Conservation (phyloP, 164 flowering plant species). For the Saururus chinensis region DNA sequence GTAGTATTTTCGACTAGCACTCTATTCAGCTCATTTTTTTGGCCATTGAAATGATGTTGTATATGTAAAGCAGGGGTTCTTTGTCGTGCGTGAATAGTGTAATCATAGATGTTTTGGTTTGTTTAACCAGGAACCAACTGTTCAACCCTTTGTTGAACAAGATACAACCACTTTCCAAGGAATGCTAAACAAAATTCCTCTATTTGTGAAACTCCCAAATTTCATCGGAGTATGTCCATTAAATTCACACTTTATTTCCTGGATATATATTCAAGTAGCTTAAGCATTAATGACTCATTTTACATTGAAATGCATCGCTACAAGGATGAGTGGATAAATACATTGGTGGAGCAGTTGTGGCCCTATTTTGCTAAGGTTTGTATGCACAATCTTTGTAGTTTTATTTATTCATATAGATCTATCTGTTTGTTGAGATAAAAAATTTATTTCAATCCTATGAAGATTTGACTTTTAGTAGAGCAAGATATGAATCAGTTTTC, state of each 20-base stretch:
- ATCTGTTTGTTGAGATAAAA: too few species aligned
- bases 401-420: too few species aligned
- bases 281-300: constrained; percentile 4
- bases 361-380: constrained; percentile 86
- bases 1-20: too few species aligned
- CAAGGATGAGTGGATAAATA: constrained; percentile 98
- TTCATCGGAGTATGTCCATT: constrained; percentile 67
- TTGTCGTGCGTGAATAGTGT: too few species aligned
- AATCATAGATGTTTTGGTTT: not conserved
- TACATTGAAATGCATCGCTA: not conserved
- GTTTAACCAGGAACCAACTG: constrained; percentile 45
- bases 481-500: not conserved
- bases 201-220: constrained; percentile 93
- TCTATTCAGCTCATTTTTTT: too few species aligned
- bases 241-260: not conserved
- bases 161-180: constrained; percentile 50
- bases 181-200: constrained; percentile 80
- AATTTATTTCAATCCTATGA: too few species aligned
- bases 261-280: not conserved
- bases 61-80: too few species aligned
- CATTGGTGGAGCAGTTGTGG: constrained; percentile 71
- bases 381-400: constrained; percentile 1
- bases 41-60: too few species aligned
- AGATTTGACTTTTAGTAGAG: not conserved
- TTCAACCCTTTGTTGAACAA: constrained; percentile 83